Evolutionary conservation across 108 stramenopile genomes (phyloP).

Genomic region (Nitzschia inconspicua): DNA sequence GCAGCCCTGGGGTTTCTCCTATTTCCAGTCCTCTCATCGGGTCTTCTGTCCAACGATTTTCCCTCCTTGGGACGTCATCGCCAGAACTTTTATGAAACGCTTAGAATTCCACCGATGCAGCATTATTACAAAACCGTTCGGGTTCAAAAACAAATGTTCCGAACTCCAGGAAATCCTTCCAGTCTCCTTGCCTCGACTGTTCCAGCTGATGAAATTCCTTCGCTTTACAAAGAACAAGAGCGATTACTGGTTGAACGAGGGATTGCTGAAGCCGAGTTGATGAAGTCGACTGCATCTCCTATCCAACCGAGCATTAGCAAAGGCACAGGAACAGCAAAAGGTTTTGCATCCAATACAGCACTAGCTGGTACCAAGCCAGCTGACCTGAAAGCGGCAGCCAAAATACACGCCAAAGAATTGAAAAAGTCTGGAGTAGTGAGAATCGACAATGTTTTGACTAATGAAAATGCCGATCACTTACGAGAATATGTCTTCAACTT

Average conservation of each 20-base stretch:
- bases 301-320: conserved; percentile 35
- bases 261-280: conserved; percentile 45
- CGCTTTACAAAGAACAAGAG: conserved; percentile 74
- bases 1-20: too few species aligned
- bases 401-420: conserved; percentile 55
- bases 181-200: too few species aligned
- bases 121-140: too few species aligned
- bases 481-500: conserved; percentile 48
- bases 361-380: conserved; percentile 5
- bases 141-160: too few species aligned
- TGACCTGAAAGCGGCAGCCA: conserved; percentile 44
- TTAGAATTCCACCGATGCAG: too few species aligned
- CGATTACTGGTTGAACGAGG: conserved; percentile 56
- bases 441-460: conserved; percentile 62
- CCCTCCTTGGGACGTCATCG: too few species aligned
- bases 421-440: conserved; percentile 67
- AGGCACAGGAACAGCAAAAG: conserved; percentile 17
- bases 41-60: too few species aligned
- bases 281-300: conserved; percentile 15
- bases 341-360: conserved; percentile 6
- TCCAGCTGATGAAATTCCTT: conserved; percentile 1
- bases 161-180: too few species aligned
- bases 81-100: too few species aligned
- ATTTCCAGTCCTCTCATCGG: too few species aligned
- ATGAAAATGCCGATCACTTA: conserved; percentile 47